Evolutionary conservation across 2,329 filamentous ascomycete species (phyloP).

Genomic region (Geosmithia morbida): DNA sequence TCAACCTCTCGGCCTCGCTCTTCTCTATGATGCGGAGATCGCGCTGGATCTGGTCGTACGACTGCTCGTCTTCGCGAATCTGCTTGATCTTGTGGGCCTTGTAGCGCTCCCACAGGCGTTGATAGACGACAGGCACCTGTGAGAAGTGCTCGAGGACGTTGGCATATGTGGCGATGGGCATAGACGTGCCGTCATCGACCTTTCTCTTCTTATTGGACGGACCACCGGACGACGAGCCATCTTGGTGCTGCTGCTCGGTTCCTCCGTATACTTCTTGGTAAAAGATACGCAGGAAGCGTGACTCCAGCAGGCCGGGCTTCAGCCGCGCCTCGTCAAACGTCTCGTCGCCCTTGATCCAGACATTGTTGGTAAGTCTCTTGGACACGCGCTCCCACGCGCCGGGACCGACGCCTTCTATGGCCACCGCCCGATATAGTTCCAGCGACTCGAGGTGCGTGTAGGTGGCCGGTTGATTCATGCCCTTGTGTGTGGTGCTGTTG

Average conservation of each 20-base stretch:
- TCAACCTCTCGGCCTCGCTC: conserved; percentile 19
- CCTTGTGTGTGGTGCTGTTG: conserved; percentile 25
- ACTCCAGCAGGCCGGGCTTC: conserved; percentile 62
- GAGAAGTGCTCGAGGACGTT: conserved; percentile 52
- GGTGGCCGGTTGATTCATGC: conserved; percentile 24
- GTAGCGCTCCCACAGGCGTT: conserved; percentile 63
- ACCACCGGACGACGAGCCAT: conserved; percentile 18
- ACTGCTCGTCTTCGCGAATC: conserved; percentile 61
- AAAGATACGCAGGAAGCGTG: conserved; percentile 63
- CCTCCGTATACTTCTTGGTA: conserved; percentile 48
- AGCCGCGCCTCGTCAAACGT: conserved; percentile 63
- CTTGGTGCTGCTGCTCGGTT: conserved; percentile 20
- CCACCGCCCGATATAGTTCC: conserved; percentile 69
- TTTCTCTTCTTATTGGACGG: conserved; percentile 57
- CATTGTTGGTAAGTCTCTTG: conserved; percentile 58
- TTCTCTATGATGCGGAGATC: conserved; percentile 58
- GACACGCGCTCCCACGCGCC: conserved; percentile 59
- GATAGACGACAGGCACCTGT: conserved; percentile 55
- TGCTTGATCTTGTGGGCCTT: conserved; percentile 52
- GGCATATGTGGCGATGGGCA: conserved; percentile 34
- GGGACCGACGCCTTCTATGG: conserved; percentile 49
- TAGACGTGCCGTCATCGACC: conserved; percentile 41
- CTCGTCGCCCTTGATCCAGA: conserved; percentile 53
- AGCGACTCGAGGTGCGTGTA: conserved; percentile 81
- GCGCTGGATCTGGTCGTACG: conserved; percentile 45